Conservation (phyloP, 345 rosid species). For the Citrus australasica region DNA sequence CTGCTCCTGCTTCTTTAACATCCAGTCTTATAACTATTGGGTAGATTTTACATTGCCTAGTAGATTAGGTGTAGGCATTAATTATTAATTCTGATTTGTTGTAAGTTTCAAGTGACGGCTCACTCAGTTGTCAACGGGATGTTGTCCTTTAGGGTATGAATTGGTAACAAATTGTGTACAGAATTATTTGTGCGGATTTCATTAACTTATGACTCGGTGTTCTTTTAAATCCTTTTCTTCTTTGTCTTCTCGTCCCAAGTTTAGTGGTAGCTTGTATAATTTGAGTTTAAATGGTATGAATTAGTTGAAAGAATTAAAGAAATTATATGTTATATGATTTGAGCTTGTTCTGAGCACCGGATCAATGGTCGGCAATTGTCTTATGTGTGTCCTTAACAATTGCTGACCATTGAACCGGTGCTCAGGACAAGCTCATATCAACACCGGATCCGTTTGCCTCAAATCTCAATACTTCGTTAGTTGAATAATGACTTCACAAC, state of each 20-base stretch:
- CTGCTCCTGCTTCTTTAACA: neutral
- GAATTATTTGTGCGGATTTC: neutral
- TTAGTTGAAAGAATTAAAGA: neutral
- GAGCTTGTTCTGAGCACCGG: too few species aligned
- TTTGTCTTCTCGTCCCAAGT: neutral
- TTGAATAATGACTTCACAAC: neutral
- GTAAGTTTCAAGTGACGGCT: neutral
- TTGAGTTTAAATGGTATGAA: neutral
- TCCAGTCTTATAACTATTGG: neutral
- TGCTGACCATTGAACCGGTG: too few species aligned
- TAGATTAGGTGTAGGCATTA: constrained; percentile 1
- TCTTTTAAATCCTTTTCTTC: too few species aligned
- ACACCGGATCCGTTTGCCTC: neutral
- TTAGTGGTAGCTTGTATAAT: neutral
- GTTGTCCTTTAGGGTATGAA: neutral
- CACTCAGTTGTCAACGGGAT: neutral
- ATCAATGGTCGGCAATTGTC: too few species aligned
- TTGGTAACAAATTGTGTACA: constrained; percentile 14
- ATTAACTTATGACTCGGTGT: neutral
- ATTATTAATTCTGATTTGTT: neutral
- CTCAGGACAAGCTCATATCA: too few species aligned
- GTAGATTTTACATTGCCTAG: constrained; percentile 2
- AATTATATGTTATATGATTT: too few species aligned
- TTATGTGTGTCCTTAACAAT: too few species aligned
- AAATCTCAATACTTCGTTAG: neutral